A percentile compares a stretch with the other conserved stretches of the same genome.
phyloP scores from a whole-genome alignment of 78 protist genomes.

The Corallochytrium limacisporum region DNA sequence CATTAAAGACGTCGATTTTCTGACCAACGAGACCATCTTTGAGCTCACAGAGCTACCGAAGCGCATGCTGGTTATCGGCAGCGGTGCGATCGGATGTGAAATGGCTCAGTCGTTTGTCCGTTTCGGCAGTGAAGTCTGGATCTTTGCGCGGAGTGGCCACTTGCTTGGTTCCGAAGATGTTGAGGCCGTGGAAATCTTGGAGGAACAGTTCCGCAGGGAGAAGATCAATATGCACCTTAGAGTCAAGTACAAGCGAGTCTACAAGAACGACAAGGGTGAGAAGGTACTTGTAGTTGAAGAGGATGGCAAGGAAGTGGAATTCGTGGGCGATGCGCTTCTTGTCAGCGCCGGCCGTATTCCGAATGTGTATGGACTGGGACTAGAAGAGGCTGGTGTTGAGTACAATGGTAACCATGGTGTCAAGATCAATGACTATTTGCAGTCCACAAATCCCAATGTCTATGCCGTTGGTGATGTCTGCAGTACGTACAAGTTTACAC shows the following conservation, averaged over 20 bases:
- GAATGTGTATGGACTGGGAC: slow-evolving; percentile 24
- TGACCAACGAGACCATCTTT: slow-evolving; percentile 35
- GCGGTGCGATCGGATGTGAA: slow-evolving; percentile 53
- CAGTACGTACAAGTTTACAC: slow-evolving; percentile 26
- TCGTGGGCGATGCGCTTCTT: slow-evolving; percentile 17
- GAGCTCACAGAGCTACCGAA: slow-evolving; percentile 39
- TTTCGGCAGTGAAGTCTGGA: slow-evolving; percentile 2
- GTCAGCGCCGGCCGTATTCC: slow-evolving; percentile 45
- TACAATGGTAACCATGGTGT: slow-evolving; percentile 12
- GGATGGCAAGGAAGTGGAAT: neutral
- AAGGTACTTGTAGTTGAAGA: neutral
- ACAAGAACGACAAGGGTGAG: neutral
- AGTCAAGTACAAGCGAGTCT: neutral
- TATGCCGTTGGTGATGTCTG: slow-evolving; percentile 40
- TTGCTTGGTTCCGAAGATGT: slow-evolving; percentile 2
- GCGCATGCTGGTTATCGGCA: slow-evolving; percentile 37
- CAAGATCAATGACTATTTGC: slow-evolving; percentile 4
- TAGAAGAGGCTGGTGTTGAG: slow-evolving; percentile 35
- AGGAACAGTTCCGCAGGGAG: neutral
- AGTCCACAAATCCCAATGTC: slow-evolving; percentile 17
- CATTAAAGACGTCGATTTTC: neutral
- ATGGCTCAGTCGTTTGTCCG: slow-evolving; percentile 47
- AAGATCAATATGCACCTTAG: neutral
- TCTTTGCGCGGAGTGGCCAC: slow-evolving; percentile 9
- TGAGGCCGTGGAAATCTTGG: neutral